Evolutionary conservation across 257 asterid species (phyloP), one percentile per base, ranked within the genome.

Genomic region (Solanum arcanum): DNA sequence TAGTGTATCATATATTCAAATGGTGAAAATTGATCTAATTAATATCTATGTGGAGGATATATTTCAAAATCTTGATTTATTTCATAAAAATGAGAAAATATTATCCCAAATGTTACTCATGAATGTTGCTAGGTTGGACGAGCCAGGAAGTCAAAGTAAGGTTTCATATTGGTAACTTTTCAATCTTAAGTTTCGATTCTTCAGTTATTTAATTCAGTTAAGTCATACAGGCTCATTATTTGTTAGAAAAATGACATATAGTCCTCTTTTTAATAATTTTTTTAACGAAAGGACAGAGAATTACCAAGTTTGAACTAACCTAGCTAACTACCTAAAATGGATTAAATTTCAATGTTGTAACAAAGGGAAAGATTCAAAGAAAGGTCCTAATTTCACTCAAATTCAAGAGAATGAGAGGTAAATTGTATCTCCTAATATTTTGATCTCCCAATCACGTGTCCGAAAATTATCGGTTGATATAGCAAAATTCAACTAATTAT

Each of bases 401-500:
- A 80, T 81, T 29, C 31, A 47, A 4, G 69, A 81, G 6, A 81
- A 46, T 80, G 44, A 80, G 84, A 47, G 84, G 84, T 62, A 80
- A 49, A 81, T 49, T 49, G 31, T 81, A 49, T 11, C 12, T 81
- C 85, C 85, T 81, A 81, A 29, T 81, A 49, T 81, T 81, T 81
- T 5, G 85, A 81, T 81, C 85, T 31, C 68, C 69, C 85, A 49
- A 81, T 81, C 85, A 49, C 85, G 85, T 81, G 85, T 81, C 69
- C 46, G 3, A 81, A 81, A 81, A 47, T 31, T 12, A 81, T 81
- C 46, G 84, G 84, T 37, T 47, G 66, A 27, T 47, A 46, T 47
- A 80, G 42, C 27, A 80, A 0, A 80, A 47, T 46, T 27, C 84
- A 80, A 16, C 68, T 27, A 47, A 80, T 47, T 27, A 80, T 46